phyloP scores from a whole-genome alignment of 1,139 yeast species.

The Taiozyma sp. region DNA sequence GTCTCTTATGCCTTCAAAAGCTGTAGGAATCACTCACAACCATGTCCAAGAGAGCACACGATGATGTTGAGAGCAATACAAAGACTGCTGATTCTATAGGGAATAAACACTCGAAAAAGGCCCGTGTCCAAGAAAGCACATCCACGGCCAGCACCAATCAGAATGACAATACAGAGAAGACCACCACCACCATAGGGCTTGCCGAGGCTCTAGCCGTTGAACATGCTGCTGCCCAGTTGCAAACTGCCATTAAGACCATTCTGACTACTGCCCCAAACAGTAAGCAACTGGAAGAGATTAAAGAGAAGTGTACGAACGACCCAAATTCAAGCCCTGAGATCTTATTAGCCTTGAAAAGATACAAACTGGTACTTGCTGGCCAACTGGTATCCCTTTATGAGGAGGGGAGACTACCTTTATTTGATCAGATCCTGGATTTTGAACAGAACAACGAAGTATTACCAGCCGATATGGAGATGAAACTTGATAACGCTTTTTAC shows the following conservation, averaged over 20 bases:
- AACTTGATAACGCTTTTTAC: constrained; percentile 1
- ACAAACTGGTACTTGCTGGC: constrained; percentile 56
- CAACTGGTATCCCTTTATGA: constrained; percentile 51
- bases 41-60: not conserved
- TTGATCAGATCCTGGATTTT: constrained; percentile 39
- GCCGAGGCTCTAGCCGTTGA: constrained; percentile 40
- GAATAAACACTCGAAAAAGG: not conserved
- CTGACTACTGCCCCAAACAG: constrained; percentile 50
- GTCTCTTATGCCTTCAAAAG: no score
- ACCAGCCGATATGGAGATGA: constrained; percentile 13
- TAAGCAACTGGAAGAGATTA: constrained; percentile 35
- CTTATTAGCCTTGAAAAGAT: constrained; percentile 46
- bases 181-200: constrained; percentile 9
- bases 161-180: constrained; percentile 2
- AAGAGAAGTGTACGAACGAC: constrained; percentile 34
- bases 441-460: constrained; percentile 19
- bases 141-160: constrained; percentile 1
- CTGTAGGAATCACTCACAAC: not conserved
- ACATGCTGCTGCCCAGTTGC: constrained; percentile 44
- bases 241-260: constrained; percentile 48
- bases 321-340: constrained; percentile 25
- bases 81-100: not conserved
- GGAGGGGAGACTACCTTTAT: constrained; percentile 40
- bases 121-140: not conserved
- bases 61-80: not conserved